These are phyloP conservation scores for Botrytis medusae DNA, from an alignment of 2,329 filamentous ascomycete genomes.

Conservation along the genomic window DNA sequence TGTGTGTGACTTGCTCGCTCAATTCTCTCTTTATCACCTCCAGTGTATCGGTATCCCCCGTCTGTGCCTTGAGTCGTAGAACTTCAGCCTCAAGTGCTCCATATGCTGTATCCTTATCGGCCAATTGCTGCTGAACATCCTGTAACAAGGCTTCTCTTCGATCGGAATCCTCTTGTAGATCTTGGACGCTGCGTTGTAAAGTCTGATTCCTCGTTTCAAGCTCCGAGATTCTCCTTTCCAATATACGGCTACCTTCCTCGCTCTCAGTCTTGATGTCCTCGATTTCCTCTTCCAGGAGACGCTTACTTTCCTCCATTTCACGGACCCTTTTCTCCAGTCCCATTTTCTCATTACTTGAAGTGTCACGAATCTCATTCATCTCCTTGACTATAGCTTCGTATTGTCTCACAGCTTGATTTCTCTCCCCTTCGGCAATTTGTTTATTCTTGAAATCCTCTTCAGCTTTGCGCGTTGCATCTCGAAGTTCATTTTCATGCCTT, in stretches of 20 bases:
- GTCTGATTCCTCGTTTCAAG: conserved; percentile 60
- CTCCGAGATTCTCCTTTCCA: conserved; percentile 60
- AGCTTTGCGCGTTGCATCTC: conserved; percentile 76
- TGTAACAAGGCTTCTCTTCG: conserved; percentile 37
- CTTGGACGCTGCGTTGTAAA: conserved; percentile 54
- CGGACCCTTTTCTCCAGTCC: conserved; percentile 68
- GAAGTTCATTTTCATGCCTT: conserved; percentile 78
- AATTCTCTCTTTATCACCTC: conserved; percentile 83
- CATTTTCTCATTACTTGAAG: conserved; percentile 56
- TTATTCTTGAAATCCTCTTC: conserved; percentile 78
- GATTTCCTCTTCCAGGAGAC: conserved; percentile 73
- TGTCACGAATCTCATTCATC: conserved; percentile 52
- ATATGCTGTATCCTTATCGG: conserved; percentile 67
- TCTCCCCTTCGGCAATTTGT: conserved; percentile 58
- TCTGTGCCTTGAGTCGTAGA: conserved; percentile 78
- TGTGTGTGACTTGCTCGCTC: conserved; percentile 88
- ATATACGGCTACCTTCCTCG: conserved; percentile 67
- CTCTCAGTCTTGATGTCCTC: conserved; percentile 66
- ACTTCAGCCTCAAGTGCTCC: conserved; percentile 81
- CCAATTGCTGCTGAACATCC: conserved; percentile 46
- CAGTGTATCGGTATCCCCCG: conserved; percentile 82
- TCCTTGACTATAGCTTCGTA: conserved; percentile 53
- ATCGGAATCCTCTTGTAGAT: conserved; percentile 49
- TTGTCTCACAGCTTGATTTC: conserved; percentile 50
- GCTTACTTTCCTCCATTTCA: conserved; percentile 71